A percentile compares a stretch with the other conserved stretches of the same genome.
phyloP scores from a whole-genome alignment of 495 filamentous ascomycete genomes.

The Choiromyces venosus region DNA sequence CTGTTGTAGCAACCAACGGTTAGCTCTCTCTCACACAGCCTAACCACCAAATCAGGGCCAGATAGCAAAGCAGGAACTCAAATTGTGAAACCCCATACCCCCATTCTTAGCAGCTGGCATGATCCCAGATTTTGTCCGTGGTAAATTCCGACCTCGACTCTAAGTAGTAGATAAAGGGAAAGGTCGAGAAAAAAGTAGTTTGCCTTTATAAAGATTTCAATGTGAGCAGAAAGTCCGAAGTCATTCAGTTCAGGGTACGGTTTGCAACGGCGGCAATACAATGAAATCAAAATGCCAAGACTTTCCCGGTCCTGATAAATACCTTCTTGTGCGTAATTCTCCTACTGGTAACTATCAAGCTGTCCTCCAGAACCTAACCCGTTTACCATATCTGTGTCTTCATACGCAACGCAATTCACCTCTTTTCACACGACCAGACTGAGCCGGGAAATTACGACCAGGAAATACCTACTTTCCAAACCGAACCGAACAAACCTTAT shows the following conservation, averaged over 20 bases:
- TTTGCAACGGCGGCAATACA: background rate
- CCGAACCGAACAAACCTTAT: background rate
- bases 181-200: background rate
- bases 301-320: background rate
- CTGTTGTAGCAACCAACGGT: background rate
- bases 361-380: background rate
- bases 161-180: background rate
- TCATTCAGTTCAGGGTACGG: background rate
- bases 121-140: background rate
- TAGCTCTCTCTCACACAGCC: background rate
- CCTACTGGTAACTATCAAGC: background rate
- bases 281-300: background rate
- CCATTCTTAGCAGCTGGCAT: constrained; percentile 2
- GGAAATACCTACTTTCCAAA: constrained; percentile 3
- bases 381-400: background rate
- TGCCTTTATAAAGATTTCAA: background rate
- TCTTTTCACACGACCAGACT: background rate
- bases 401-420: background rate
- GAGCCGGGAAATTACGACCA: constrained; percentile 1
- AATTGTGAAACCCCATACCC: background rate
- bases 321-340: background rate
- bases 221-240: background rate
- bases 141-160: background rate
- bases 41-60: background rate
- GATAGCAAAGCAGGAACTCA: background rate